These are phyloP conservation scores for Emergomyces orientalis DNA, from an alignment of 2,329 filamentous ascomycete genomes.

Conservation along the genomic window DNA sequence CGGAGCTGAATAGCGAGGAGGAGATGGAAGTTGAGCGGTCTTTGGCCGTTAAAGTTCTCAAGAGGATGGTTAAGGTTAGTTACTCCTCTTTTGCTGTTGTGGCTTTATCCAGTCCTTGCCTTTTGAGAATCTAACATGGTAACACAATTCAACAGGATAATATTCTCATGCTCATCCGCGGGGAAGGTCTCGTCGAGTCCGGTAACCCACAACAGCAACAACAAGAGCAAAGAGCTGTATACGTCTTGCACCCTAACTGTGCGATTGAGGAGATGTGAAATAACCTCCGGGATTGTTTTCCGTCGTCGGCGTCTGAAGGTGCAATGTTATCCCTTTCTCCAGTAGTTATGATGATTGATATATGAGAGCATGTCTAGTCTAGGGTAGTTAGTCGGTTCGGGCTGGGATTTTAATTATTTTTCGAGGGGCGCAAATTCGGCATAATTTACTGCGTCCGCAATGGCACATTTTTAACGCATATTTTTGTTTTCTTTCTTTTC, in stretches of 20 bases:
- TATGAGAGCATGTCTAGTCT: slow-evolving; percentile 1
- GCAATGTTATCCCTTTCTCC: not conserved
- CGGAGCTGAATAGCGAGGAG: slow-evolving; percentile 69
- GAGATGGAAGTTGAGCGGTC: slow-evolving; percentile 66
- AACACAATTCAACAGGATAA: slow-evolving; percentile 41
- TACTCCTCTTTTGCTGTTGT: slow-evolving; percentile 8
- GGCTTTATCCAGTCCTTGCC: not conserved
- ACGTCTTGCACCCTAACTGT: slow-evolving; percentile 91
- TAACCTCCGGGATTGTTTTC: slow-evolving; percentile 8
- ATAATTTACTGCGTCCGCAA: not conserved
- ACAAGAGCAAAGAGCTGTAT: slow-evolving; percentile 51
- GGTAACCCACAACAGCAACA: slow-evolving; percentile 47
- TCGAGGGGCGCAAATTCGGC: not conserved
- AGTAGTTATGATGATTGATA: slow-evolving; percentile 2
- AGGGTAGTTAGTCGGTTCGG: not conserved
- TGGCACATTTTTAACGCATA: not conserved
- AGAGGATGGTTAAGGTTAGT: slow-evolving; percentile 88
- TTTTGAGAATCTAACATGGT: not conserved
- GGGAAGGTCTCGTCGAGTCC: slow-evolving; percentile 80
- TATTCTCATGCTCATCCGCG: slow-evolving; percentile 54
- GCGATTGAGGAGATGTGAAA: slow-evolving; percentile 54
- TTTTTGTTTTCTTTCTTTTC: not conserved
- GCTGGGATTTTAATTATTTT: not conserved
- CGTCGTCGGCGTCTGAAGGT: not conserved
- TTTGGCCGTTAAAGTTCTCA: slow-evolving; percentile 75